Conservation (phyloP, 1,284 basidiomycete genomes). For the Sphaerobolus stellatus region DNA sequence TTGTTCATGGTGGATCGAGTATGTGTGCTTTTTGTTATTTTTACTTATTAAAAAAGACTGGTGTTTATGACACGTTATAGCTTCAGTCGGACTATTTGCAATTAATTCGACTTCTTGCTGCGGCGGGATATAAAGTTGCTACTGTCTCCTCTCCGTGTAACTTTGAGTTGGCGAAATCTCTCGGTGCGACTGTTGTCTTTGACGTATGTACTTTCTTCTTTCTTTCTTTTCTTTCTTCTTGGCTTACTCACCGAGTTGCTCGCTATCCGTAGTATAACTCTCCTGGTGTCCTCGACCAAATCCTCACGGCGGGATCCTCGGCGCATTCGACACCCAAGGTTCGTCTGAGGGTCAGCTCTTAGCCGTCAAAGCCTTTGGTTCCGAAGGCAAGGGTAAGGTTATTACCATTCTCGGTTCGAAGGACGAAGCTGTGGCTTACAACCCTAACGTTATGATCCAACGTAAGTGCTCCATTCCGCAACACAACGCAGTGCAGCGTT, state of each 20-base stretch:
- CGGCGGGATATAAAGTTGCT: slow-evolving; percentile 41
- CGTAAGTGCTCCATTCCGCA: not conserved
- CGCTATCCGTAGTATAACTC: slow-evolving; percentile 21
- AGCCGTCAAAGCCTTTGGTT: not conserved
- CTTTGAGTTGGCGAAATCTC: slow-evolving; percentile 35
- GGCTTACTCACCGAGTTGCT: not conserved
- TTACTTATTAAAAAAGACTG: not conserved
- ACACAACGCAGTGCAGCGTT: no score
- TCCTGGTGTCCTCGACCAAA: slow-evolving; percentile 22
- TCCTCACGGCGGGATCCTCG: slow-evolving; percentile 24
- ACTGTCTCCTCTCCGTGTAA: slow-evolving; percentile 41
- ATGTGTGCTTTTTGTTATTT: not conserved
- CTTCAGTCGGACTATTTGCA: slow-evolving; percentile 41
- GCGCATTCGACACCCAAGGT: slow-evolving; percentile 19
- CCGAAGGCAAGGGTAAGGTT: not conserved
- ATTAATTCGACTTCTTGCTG: slow-evolving; percentile 43
- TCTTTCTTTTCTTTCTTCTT: not conserved
- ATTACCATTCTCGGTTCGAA: not conserved
- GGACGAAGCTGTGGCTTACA: not conserved
- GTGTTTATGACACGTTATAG: not conserved
- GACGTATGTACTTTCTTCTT: slow-evolving; percentile 19
- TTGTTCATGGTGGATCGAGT: slow-evolving; percentile 9
- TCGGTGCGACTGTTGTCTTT: slow-evolving; percentile 42
- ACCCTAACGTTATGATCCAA: not conserved
- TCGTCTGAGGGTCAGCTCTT: not conserved